Evolutionary conservation across 371 early-diverging fungal genomes (phyloP).

Genomic region (Rhizopus arrhizus): DNA sequence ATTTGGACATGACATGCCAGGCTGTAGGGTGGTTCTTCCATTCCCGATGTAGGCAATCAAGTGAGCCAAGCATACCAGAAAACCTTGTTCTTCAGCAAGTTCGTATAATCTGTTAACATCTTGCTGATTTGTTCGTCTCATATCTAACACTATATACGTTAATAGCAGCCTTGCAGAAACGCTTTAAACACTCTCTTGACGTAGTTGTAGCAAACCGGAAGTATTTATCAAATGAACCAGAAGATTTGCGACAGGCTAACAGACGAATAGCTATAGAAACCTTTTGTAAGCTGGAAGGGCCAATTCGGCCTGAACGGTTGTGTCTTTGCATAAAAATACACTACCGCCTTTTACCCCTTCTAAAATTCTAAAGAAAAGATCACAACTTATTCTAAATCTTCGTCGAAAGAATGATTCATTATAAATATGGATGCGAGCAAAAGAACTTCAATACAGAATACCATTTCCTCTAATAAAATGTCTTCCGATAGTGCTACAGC

Average conservation of each 20-base stretch:
- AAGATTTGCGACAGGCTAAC: constrained; percentile 2
- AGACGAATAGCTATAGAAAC: constrained; percentile 4
- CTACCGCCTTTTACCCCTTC: too few relatives aligned
- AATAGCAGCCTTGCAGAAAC: not conserved
- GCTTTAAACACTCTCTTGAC: not conserved
- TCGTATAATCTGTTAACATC: not conserved
- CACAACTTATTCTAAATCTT: too few relatives aligned
- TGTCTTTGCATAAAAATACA: not conserved
- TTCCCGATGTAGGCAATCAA: constrained; percentile 18
- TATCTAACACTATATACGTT: not conserved
- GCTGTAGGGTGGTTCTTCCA: constrained; percentile 12
- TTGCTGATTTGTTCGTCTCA: constrained; percentile 3
- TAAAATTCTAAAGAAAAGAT: too few relatives aligned
- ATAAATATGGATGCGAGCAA: too few relatives aligned
- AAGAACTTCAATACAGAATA: too few relatives aligned
- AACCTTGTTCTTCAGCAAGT: not conserved
- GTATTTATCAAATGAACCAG: constrained; percentile 4
- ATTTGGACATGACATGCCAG: not conserved
- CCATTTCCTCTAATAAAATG: too few relatives aligned
- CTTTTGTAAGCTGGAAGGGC: constrained; percentile 13
- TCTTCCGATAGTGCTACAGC: too few relatives aligned
- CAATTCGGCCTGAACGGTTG: not conserved
- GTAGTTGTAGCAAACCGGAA: not conserved
- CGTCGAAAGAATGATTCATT: too few relatives aligned
- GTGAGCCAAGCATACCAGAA: constrained; percentile 18